Evolutionary conservation across 2,329 filamentous ascomycete species (phyloP), one percentile per base, ranked within the genome.

Genomic region (Xylariaceae sp.): DNA sequence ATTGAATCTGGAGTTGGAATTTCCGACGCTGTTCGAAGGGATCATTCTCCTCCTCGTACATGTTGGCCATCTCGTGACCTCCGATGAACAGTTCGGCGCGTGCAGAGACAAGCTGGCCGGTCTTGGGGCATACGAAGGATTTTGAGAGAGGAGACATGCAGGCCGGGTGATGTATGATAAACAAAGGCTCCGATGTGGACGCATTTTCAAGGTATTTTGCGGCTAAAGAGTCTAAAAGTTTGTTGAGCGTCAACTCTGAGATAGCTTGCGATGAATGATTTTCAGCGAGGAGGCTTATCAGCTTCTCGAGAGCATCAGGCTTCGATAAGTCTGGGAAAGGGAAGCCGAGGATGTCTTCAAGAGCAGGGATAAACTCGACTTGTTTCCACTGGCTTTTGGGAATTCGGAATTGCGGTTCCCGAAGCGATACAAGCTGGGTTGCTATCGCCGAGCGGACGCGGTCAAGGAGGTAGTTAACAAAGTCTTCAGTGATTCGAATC

Each of bases 41-140:
- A 48, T 89, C 88, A 70, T 99, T 99, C 70, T 99, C 94, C 72
- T 99, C 94, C 70, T 99, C 94, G 70, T 99, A 99, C 76, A 92
- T 95, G 71, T 99, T 99, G 56, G 92, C 89, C 30, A 96, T 79
- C 68, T 99, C 94, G 51, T 84, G 83, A 39, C 87, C 84, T 47
- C 83, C 74, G 58, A 95, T 82, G 72, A 95, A 96, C 19, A 96
- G 80, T 71, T 96, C 92, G 0, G 88, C 89, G 5, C 92, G 85
- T 0, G 89, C 88, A 1, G 90, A 87, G 1, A 96, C 84, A 8
- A 80, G 71, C 68, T 96, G 92, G 13, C 79, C 76, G 0, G 85
- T 86, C 8, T 67, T 70, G 0, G 83, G 80, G 68, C 91, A 89
- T 18, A 78, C 65, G 72, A 89, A 95, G 49, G 88, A 91, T 75